These are phyloP conservation scores for Cystoisospora suis DNA, from an alignment of 169 alveolate genomes.

Conservation along the genomic window DNA sequence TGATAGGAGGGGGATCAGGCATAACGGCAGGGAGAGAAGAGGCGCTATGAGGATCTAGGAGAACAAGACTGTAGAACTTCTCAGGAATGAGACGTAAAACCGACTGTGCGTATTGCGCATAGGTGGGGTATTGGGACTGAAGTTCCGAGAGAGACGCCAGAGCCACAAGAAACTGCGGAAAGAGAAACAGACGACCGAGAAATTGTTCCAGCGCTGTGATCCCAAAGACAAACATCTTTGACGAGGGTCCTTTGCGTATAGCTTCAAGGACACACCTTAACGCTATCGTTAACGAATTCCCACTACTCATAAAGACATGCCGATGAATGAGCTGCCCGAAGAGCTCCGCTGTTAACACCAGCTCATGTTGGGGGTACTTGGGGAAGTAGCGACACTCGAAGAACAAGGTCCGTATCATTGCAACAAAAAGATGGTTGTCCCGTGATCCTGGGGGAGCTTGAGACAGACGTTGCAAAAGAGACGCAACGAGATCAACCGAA, in stretches of 20 bases:
- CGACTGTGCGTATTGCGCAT: constrained; percentile 19
- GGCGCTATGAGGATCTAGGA: neutral
- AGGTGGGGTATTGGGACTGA: constrained; percentile 44
- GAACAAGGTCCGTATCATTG: constrained; percentile 62
- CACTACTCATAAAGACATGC: constrained; percentile 62
- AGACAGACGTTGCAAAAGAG: constrained; percentile 28
- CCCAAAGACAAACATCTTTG: constrained; percentile 75
- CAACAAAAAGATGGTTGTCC: neutral
- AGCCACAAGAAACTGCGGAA: constrained; percentile 52
- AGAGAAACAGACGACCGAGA: constrained; percentile 30
- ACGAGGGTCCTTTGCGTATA: constrained; percentile 64
- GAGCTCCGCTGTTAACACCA: constrained; percentile 72
- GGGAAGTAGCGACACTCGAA: constrained; percentile 75
- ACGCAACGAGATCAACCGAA: constrained; percentile 25
- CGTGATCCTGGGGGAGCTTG: constrained; percentile 26
- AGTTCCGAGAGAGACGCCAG: constrained; percentile 14
- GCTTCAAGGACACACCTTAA: constrained; percentile 76
- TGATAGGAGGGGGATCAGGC: constrained; percentile 27
- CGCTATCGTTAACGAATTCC: constrained; percentile 68
- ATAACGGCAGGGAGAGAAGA: neutral
- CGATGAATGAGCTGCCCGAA: constrained; percentile 71
- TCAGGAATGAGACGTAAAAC: constrained; percentile 47
- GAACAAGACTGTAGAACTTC: neutral
- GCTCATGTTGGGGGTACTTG: constrained; percentile 70
- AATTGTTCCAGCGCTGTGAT: constrained; percentile 74